Evolutionary conservation across 345 rosid genomes (phyloP), one percentile per base, ranked within the genome.

Genomic region (Populus pruinosa): DNA sequence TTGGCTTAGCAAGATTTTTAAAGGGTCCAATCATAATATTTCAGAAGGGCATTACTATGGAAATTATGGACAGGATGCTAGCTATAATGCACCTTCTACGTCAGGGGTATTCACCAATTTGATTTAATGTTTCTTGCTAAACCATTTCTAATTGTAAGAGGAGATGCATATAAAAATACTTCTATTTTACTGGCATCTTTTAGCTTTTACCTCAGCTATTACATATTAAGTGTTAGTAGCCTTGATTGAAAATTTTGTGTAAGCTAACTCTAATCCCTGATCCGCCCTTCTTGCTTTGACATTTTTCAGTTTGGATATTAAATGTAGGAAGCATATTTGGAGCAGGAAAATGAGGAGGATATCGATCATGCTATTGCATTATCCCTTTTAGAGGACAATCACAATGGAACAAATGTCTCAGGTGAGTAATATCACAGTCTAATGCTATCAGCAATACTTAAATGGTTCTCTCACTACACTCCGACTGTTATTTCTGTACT

Each of bases 1-100:
- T 81, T 94, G 99, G 99, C 87, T 95, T 61, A 90, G 86, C 82
- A 95, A 93, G 80, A 77, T 91, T 77, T 91, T 95, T 79, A 93
- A 91, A 89, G 99, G 94, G 78, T 87, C 91, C 78, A 78, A 77
- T 84, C 91, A 90, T 77, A 84, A 88, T 69, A 65, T 83, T 67
- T 79, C 89, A 0, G 82, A 89, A 64, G 86, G 92, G 72, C 90
- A 78, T 82, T 83, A 81, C 80, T 86, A 33, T 79, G 87, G 87
- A 74, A 75, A 64, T 76, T 88, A 87, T 77, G 87, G 71, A 49
- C 91, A 80, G 66, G 84, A 85, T 80, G 79, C 89, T 67, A 82
- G 85, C 31, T 73, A 72, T 76, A 76, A 89, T 67, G 82, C 87
- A 65, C 88, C 93, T 75, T 93, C 97, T 71, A 88, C 89, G 61